Evolutionary conservation across 1,139 yeast species (phyloP), one percentile per base, ranked within the genome.

Genomic region (Suhomyces coccinellae): DNA sequence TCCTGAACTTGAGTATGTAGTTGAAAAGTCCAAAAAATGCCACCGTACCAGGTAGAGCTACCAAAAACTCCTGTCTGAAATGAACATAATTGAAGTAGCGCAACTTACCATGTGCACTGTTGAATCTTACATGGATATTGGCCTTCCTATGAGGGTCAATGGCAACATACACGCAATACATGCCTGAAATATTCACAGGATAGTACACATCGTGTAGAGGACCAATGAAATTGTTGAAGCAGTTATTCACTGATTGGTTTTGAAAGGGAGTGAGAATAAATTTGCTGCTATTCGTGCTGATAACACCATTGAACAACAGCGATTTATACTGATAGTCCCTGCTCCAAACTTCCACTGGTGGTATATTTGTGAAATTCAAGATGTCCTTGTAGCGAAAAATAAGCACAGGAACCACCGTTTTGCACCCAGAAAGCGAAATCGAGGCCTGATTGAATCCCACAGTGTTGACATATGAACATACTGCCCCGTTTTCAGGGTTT

Each of bases 161-260:
- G 6, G 67, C 70, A 37, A 65, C 52, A 45, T 67, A 69, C 15
- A 66, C 64, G 56, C 75, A 70, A 49, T 69, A 70, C 13, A 60
- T 47, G 1, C 75, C 75, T 1, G 68, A 53, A 17, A 57, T 50
- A 4, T 56, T 49, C 6, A 65, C 61, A 1, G 48, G 40, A 35
- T 59, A 59, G 1, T 28, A 36, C n/a, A 52, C 49, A 32, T 50
- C 55, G 1, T 50, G 53, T 13, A 45, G 45, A 16, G 43, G 46
- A 11, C 41, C 47, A 2, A 44, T 40, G 26, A 50, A 38, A 14
- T 43, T 40, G 38, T 52, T 45, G 12, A 41, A 46, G 13, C 38
- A 43, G 20, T 49, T 44, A 9, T 49, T 49, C 1, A 38, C 32
- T 22, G 37, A 30, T 8, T 8, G 12, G 13, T 41, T 43, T 15